Evolutionary conservation across 345 rosid genomes (phyloP), one percentile per base, ranked within the genome.

Genomic region (Trapa incisa): DNA sequence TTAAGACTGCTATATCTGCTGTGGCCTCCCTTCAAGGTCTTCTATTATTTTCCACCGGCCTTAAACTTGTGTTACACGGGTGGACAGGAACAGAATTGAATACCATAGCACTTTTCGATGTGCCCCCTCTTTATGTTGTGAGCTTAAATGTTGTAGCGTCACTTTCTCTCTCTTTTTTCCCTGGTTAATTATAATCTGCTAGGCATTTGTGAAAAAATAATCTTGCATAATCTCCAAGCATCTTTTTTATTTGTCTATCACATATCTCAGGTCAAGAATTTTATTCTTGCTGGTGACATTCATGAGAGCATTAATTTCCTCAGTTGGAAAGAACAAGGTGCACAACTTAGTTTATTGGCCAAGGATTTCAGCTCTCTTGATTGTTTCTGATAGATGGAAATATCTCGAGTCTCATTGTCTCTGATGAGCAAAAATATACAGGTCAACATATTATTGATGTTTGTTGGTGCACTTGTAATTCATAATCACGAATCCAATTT

Each of bases 1-100:
- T 91, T 75, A 94, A 91, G 79, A 97, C 97, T 75, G 96, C 96
- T 68, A 89, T 94, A 80, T 94, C 99, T 65, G 97, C 99, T 74
- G 82, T 94, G 75, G 97, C 99, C 69, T 82, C 99, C 54, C 95
- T 94, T 78, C 96, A 94, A 87, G 99, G 99, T 64, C 95, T 86
- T 76, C 87, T 94, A 66, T 73, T 94, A 75, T 83, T 94, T 80
- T 96, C 97, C 66, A 86, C 96, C 68, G 99, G 99, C 77, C 99
- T 97, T 10, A 94, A 91, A 81, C 81, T 94, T 72, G 87, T 86
- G 77, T 78, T 91, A 77, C 99, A 94, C 81, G 82, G 83, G 67
- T 94, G 99, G 97, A 86, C 75, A 73, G 99, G 99, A 68, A 78
- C 85, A 16, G 99, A 91, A 75, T 78, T 94, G 82, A 89, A 71